Evolutionary conservation across 345 rosid genomes (phyloP), one percentile per base, ranked within the genome.

Genomic region (Corchorus capsularis): DNA sequence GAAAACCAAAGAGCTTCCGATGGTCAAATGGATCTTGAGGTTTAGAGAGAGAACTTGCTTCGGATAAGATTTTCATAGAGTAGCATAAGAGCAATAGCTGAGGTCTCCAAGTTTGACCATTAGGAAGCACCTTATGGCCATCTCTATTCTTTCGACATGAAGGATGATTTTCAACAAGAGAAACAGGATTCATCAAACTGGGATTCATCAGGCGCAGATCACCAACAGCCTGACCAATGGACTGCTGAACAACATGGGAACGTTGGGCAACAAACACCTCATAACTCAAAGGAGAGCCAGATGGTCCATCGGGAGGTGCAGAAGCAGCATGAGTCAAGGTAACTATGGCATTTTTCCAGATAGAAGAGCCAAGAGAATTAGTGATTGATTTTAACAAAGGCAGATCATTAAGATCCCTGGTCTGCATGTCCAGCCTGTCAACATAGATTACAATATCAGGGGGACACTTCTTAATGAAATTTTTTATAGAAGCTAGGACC

Each of bases 221-320:
- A 69, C 98, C 98, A 59, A 92, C 94, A 61, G 97, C 96, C 78
- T 95, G 96, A 63, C 94, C 97, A 66, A 95, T 90, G 49, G 96
- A 90, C 79, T 95, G 99, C 82, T 95, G 99, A 75, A 92, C 94
- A 83, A 90, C 86, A 77, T 89, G 96, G 41, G 99, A 95, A 74
- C 98, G 91, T 73, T 95, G 98, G 71, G 98, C 89, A 70, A 95
- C 92, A 85, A 89, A 95, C 63, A 87, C 93, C 68, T 93, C 99
- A 71, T 93, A 95, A 86, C 92, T 89, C 85, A 93, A 83, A 63
- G 98, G 94, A 34, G 86, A 81, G 71, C 98, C 98, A 53, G 94
- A 85, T 20, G 99, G 99, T 61, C 96, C 98, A 75, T 95, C 99
- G 9, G 99, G 97, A 69, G 97, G 99, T 37, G 99, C 97, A 55